A percentile compares a stretch with the other conserved stretches of the same genome.
These are phyloP conservation scores for Aechmea fasciata DNA, from an alignment of 176 grass and related monocot genomes.

Conservation along the genomic window DNA sequence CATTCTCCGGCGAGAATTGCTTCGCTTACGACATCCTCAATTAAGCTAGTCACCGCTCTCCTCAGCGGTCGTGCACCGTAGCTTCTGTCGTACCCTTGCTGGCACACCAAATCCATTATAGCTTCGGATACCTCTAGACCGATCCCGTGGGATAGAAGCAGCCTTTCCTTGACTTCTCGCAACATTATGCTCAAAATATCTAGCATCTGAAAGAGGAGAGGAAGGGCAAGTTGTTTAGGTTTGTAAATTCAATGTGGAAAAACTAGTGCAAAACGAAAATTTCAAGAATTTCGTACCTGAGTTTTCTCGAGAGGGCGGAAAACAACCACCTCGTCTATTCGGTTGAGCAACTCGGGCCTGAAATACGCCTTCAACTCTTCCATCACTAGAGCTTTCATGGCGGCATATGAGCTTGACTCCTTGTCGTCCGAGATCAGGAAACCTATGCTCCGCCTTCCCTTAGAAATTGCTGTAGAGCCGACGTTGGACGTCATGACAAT, in stretches of 20 bases:
- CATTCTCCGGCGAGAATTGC: constrained; percentile 69
- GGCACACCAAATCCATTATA: constrained; percentile 59
- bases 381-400: constrained; percentile 72
- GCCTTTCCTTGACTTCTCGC: constrained; percentile 68
- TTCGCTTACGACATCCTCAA: constrained; percentile 83
- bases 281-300: constrained; percentile 42
- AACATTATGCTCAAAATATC: constrained; percentile 85
- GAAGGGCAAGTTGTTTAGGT: background rate
- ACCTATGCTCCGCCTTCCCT: constrained; percentile 61
- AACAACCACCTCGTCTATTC: constrained; percentile 92
- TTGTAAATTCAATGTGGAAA: background rate
- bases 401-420: constrained; percentile 50
- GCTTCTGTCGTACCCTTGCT: constrained; percentile 72
- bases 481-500: constrained; percentile 98
- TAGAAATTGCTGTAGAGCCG: constrained; percentile 76
- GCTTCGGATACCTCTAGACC: constrained; percentile 68
- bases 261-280: background rate
- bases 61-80: constrained; percentile 69
- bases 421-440: constrained; percentile 54
- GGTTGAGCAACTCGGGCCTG: constrained; percentile 90
- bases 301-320: constrained; percentile 75
- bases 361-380: constrained; percentile 90
- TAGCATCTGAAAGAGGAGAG: constrained; percentile 56
- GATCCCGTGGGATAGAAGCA: constrained; percentile 55
- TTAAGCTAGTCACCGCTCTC: constrained; percentile 62